phyloP scores from a whole-genome alignment of 495 filamentous ascomycete species.

The Cercophora samala region DNA sequence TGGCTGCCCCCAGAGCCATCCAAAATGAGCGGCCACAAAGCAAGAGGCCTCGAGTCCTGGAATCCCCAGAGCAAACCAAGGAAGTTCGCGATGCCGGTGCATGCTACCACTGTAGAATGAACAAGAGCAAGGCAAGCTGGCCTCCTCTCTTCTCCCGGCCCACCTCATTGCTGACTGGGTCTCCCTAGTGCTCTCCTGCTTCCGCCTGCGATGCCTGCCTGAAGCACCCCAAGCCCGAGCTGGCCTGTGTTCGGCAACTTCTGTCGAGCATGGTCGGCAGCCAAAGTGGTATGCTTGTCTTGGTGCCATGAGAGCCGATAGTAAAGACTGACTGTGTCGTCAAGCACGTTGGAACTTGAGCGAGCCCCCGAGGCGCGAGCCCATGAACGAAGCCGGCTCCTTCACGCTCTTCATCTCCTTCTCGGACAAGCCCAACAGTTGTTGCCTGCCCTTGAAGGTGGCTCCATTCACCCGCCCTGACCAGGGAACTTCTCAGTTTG shows the following conservation, averaged over 20 bases:
- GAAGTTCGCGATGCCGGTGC: slow-evolving; percentile 21
- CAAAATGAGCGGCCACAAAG: slow-evolving; percentile 1
- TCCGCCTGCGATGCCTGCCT: slow-evolving; percentile 7
- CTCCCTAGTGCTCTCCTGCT: slow-evolving; percentile 11
- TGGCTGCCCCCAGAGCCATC: slow-evolving; percentile 1
- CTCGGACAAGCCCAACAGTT: slow-evolving; percentile 13
- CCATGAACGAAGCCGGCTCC: neutral
- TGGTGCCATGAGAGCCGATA: neutral
- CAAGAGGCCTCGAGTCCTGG: slow-evolving; percentile 20
- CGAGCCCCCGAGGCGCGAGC: no score
- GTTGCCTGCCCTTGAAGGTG: slow-evolving; percentile 8
- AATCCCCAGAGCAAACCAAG: slow-evolving; percentile 21
- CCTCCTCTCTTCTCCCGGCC: neutral
- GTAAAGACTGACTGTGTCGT: slow-evolving; percentile 3
- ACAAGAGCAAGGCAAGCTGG: slow-evolving; percentile 14
- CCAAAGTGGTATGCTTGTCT: slow-evolving; percentile 1
- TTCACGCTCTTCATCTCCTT: slow-evolving; percentile 13
- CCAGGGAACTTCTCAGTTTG: neutral
- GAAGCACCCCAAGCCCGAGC: neutral
- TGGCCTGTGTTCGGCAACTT: slow-evolving; percentile 13
- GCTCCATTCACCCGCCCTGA: slow-evolving; percentile 4
- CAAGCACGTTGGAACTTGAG: slow-evolving; percentile 21
- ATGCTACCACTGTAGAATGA: slow-evolving; percentile 24
- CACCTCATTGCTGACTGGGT: slow-evolving; percentile 7
- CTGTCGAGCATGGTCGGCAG: neutral